Evolutionary conservation across 78 protist genomes (phyloP), one percentile per base, ranked within the genome.

Genomic region (Polysphondylium violaceum): DNA sequence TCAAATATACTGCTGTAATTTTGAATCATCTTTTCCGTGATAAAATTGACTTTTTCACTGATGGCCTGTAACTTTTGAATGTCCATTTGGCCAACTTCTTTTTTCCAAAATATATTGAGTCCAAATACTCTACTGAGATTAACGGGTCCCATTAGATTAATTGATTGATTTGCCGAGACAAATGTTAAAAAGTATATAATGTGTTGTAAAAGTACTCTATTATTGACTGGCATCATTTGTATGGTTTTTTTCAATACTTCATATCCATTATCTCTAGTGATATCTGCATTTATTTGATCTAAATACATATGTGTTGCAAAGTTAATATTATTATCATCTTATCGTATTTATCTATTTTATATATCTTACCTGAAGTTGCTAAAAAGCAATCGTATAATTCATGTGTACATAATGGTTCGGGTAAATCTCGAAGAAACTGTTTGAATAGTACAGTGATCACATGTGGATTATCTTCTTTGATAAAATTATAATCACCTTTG

Each of bases 71-170:
- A 33, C 0, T 35, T 25, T 27, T 83, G 67, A 60, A 83, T 67
- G 38, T 83, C 91, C 65, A 69, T 27, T 44, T 65, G 74, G 3
- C 76, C 74, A 17, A 31, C 17, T 1, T 78, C 88, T n/a, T 83
- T 83, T 23, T 69, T 67, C 91, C 91, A 83, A 59, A 83, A 83
- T 55, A 83, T n/a, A 59, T 83, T 83, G 16, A 72, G 77, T 38
- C 91, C 91, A 83, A 83, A 83, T 7, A 83, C 63, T 59, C 79
- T 83, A 43, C 91, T 53, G 9, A 83, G 68, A 59, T 83, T 83
- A 1, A 31, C 16, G 16, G 69, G 11, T 33, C 69, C 36, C 68
- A 74, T 56, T 11, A 83, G 67, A 58, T 83, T 83, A 4, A 67
- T 23, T 31, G 17, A 47, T 31, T 60, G 29, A 50, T 83, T 83